phyloP scores from a whole-genome alignment of 2,329 filamentous ascomycete genomes.

The Thielaviopsis populi region DNA sequence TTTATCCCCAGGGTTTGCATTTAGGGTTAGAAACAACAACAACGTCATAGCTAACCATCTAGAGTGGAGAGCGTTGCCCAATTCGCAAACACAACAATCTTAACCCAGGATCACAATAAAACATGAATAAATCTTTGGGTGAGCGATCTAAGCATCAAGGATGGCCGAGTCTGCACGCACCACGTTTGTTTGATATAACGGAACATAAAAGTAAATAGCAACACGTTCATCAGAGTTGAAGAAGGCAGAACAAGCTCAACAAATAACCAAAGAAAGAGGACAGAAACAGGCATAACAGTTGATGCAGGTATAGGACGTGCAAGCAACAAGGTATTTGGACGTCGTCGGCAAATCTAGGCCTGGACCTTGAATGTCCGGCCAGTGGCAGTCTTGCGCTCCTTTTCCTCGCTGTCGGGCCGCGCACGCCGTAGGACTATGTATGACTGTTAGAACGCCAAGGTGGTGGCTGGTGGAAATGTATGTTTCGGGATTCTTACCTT shows the following conservation, averaged over 20 bases:
- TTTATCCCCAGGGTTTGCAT: background rate
- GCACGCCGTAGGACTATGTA: constrained; percentile 77
- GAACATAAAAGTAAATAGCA: background rate
- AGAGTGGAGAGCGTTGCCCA: background rate
- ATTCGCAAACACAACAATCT: background rate
- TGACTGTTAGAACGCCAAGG: constrained; percentile 20
- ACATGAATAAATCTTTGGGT: no score
- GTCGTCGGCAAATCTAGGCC: constrained; percentile 19
- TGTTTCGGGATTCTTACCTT: constrained; percentile 44
- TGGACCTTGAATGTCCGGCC: constrained; percentile 71
- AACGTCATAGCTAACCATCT: background rate
- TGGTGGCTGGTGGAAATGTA: background rate
- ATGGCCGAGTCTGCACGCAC: background rate
- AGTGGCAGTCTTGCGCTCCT: constrained; percentile 95
- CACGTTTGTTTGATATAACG: background rate
- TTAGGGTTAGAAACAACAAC: background rate
- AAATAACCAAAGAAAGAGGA: constrained; percentile 1
- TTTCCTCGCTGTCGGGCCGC: constrained; percentile 87
- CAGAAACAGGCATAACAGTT: constrained; percentile 6
- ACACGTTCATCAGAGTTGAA: background rate
- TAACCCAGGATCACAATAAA: no score
- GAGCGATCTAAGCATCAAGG: no score
- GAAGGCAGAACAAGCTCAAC: background rate
- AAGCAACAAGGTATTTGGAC: constrained; percentile 20
- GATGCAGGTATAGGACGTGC: background rate